Conservation (phyloP, 495 filamentous ascomycete species). For the Penicillium coffeae region DNA sequence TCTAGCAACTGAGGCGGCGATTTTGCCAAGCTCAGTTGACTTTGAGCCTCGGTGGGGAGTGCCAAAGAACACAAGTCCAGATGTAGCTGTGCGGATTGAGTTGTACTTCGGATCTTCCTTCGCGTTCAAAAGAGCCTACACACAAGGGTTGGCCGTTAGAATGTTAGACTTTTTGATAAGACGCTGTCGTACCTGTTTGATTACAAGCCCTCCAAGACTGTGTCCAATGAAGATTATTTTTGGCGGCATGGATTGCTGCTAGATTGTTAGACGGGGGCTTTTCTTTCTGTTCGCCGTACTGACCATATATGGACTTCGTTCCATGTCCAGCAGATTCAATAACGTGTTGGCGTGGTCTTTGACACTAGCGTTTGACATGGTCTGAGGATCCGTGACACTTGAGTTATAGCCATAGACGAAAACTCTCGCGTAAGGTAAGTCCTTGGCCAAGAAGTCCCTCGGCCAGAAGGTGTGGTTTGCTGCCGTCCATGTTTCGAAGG, state of each 20-base stretch:
- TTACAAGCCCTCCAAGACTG: constrained; percentile 43
- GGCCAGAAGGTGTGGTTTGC: constrained; percentile 40
- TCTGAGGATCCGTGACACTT: constrained; percentile 33
- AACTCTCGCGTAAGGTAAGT: constrained; percentile 37
- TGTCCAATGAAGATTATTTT: constrained; percentile 46
- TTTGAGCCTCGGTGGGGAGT: constrained; percentile 44
- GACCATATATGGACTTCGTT: constrained; percentile 27
- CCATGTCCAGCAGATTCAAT: constrained; percentile 34
- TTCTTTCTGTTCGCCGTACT: background rate
- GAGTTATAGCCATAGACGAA: constrained; percentile 46
- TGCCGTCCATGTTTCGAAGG: constrained; percentile 40
- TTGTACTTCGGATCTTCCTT: constrained; percentile 39
- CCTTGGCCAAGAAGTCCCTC: constrained; percentile 34
- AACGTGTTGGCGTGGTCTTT: constrained; percentile 39
- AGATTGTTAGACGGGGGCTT: too few species aligned
- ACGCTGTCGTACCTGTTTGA: constrained; percentile 35
- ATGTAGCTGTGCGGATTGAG: constrained; percentile 35
- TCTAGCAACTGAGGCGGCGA: constrained; percentile 33
- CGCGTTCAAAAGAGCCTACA: constrained; percentile 35
- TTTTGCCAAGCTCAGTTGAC: constrained; percentile 35
- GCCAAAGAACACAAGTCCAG: constrained; percentile 44
- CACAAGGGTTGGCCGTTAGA: background rate
- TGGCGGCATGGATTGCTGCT: constrained; percentile 18
- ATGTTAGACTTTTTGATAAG: background rate
- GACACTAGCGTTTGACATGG: constrained; percentile 37